Evolutionary conservation across 2,329 filamentous ascomycete genomes (phyloP).

Genomic region (Fusarium irregulare): DNA sequence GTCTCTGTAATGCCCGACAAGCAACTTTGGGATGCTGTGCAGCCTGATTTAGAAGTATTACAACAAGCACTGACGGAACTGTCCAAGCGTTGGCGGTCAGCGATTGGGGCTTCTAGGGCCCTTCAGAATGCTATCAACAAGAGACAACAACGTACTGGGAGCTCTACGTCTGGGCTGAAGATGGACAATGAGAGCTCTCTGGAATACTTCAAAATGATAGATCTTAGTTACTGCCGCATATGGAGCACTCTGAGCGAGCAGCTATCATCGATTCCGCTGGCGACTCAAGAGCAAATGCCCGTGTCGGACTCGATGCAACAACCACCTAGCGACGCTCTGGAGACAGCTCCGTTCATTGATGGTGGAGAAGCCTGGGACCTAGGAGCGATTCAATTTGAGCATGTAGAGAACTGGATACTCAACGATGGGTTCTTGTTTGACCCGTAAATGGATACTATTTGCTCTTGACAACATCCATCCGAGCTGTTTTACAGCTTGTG

Average conservation of each 20-base stretch:
- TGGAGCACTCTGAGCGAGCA: not conserved
- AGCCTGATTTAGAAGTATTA: not conserved
- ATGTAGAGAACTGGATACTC: conserved; percentile 1
- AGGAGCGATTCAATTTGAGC: not conserved
- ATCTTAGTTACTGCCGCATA: not conserved
- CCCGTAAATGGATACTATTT: too few relatives aligned
- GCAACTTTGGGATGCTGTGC: not conserved
- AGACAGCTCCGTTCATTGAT: not conserved
- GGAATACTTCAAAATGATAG: conserved; percentile 3
- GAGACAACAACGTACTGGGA: not conserved
- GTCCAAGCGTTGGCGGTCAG: not conserved
- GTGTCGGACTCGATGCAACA: not conserved
- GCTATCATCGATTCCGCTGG: not conserved
- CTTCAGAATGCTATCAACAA: conserved; percentile 1
- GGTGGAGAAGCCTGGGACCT: not conserved
- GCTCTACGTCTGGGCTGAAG: not conserved
- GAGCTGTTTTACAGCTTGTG: not conserved
- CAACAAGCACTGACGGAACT: not conserved
- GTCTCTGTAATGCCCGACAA: not conserved
- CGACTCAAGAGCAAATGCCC: not conserved
- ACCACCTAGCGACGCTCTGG: not conserved
- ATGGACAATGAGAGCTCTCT: not conserved
- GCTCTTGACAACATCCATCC: too few relatives aligned
- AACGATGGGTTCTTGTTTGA: not conserved
- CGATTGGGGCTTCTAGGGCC: not conserved